Conservation (phyloP, 768 basidiomycete species). For the Trametopsis cervina region DNA sequence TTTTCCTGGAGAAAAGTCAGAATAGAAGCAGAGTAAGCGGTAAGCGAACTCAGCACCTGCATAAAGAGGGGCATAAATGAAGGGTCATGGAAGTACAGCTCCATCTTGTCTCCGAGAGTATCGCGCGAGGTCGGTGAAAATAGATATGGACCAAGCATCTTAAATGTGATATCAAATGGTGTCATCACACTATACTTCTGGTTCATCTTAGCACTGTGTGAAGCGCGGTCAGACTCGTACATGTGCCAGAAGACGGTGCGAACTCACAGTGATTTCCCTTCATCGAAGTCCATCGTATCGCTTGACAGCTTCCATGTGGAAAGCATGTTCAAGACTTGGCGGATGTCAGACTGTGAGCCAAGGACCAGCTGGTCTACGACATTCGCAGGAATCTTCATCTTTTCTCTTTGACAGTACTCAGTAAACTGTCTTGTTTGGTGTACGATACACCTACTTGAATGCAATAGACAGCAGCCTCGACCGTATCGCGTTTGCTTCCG, state of each 20-base stretch:
- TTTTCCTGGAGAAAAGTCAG: slow-evolving; percentile 62
- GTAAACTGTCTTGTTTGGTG: not conserved
- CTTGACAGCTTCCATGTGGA: slow-evolving; percentile 93
- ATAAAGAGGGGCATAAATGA: slow-evolving; percentile 93
- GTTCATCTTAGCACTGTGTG: slow-evolving; percentile 70
- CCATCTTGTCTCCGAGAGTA: slow-evolving; percentile 87
- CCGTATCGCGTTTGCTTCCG: slow-evolving; percentile 66
- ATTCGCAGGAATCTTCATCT: slow-evolving; percentile 85
- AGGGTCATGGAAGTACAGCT: slow-evolving; percentile 94
- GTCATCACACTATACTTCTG: slow-evolving; percentile 89
- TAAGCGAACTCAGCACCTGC: slow-evolving; percentile 45
- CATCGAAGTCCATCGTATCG: slow-evolving; percentile 80
- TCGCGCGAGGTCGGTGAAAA: slow-evolving; percentile 79
- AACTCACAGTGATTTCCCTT: slow-evolving; percentile 83
- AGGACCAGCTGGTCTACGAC: slow-evolving; percentile 88
- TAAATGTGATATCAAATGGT: slow-evolving; percentile 88
- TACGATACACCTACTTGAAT: slow-evolving; percentile 61
- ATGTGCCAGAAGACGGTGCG: not conserved
- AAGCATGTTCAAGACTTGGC: slow-evolving; percentile 96
- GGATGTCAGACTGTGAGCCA: slow-evolving; percentile 92
- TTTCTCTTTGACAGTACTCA: slow-evolving; percentile 51
- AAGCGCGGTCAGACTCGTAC: not conserved
- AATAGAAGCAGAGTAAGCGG: not conserved
- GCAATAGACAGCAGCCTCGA: slow-evolving; percentile 84
- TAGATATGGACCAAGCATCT: slow-evolving; percentile 85